Evolutionary conservation across 148 eudicot species (phyloP).

Genomic region (Rhododendron vialii): DNA sequence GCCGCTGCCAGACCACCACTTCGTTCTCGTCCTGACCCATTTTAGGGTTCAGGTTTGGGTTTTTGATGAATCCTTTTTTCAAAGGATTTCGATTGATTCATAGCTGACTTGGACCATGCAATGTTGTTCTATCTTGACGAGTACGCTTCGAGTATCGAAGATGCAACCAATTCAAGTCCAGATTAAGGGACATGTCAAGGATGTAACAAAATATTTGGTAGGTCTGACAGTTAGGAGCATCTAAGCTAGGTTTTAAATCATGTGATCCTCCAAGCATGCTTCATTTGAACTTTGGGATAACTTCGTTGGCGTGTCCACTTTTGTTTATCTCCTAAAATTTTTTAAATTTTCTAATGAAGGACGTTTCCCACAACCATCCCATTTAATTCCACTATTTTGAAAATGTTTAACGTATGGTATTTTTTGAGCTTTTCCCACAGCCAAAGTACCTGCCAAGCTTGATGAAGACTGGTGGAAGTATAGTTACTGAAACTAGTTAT

Average conservation of each 20-base stretch:
- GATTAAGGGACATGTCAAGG: neutral
- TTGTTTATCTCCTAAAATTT: too few species aligned
- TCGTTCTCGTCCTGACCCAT: too few species aligned
- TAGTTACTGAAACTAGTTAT: conserved; percentile 90
- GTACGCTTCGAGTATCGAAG: too few species aligned
- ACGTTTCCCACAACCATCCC: too few species aligned
- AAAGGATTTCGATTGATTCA: too few species aligned
- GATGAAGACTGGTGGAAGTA: conserved; percentile 80
- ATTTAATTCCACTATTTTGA: neutral
- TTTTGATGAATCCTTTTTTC: too few species aligned
- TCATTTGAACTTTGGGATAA: neutral
- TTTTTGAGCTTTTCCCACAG: too few species aligned
- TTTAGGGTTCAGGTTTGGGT: too few species aligned
- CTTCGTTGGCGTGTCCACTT: neutral
- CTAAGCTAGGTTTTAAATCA: neutral
- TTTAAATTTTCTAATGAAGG: too few species aligned
- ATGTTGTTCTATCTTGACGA: neutral
- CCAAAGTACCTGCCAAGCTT: neutral
- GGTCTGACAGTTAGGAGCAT: neutral
- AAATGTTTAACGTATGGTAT: too few species aligned
- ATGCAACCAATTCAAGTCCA: too few species aligned
- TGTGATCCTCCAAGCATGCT: neutral
- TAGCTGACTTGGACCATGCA: neutral
- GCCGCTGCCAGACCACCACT: too few species aligned
- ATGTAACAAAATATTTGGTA: neutral